phyloP scores from a whole-genome alignment of 2,329 filamentous ascomycete species.

The Botrytis aclada region DNA sequence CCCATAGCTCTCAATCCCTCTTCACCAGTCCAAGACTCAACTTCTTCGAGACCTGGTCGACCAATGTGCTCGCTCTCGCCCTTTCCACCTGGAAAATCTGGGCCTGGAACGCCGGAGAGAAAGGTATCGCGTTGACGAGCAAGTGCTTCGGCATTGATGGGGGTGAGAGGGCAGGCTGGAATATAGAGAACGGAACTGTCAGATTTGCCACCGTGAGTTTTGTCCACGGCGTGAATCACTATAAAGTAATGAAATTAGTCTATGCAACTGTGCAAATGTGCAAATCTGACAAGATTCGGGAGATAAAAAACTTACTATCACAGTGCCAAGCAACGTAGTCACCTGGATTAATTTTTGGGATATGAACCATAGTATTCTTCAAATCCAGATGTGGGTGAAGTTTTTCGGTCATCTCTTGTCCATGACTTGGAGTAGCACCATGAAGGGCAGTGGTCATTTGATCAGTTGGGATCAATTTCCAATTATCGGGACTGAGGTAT shows the following conservation, averaged over 20 bases:
- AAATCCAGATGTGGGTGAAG: slow-evolving; percentile 65
- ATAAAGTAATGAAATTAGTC: background rate
- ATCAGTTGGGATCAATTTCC: slow-evolving; percentile 48
- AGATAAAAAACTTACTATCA: slow-evolving; percentile 25
- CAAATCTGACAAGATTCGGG: background rate
- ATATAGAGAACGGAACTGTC: slow-evolving; percentile 91
- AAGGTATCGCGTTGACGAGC: slow-evolving; percentile 70
- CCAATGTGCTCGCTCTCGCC: slow-evolving; percentile 59
- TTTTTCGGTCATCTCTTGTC: slow-evolving; percentile 58
- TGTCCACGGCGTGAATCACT: slow-evolving; percentile 71
- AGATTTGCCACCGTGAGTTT: slow-evolving; percentile 63
- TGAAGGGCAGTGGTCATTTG: slow-evolving; percentile 54
- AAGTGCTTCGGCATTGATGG: slow-evolving; percentile 69
- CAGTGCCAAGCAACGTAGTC: slow-evolving; percentile 67
- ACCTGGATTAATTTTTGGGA: slow-evolving; percentile 61
- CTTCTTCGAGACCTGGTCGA: slow-evolving; percentile 38
- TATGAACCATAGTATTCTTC: slow-evolving; percentile 59
- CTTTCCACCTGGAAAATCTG: slow-evolving; percentile 68
- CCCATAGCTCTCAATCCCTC: slow-evolving; percentile 57
- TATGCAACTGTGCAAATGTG: too few species aligned
- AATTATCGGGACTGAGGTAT: slow-evolving; percentile 46
- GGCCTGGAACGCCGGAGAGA: slow-evolving; percentile 60
- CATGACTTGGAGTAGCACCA: slow-evolving; percentile 62
- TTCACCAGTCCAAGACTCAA: slow-evolving; percentile 44
- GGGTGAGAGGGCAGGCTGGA: slow-evolving; percentile 77